These are phyloP conservation scores for Sordaria brevicollis DNA, from an alignment of 495 filamentous ascomycete genomes.

Conservation along the genomic window DNA sequence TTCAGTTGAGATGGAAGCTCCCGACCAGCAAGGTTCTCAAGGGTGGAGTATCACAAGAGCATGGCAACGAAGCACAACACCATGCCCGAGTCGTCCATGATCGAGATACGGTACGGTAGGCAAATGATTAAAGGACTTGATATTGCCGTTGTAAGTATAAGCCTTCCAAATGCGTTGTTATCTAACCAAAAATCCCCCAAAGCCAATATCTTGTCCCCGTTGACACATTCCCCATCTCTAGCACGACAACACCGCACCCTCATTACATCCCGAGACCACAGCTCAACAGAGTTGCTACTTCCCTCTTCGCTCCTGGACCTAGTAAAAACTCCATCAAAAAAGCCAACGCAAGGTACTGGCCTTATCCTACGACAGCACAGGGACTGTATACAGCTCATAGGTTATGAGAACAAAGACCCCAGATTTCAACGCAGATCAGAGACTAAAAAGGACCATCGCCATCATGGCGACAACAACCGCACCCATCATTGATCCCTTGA, in stretches of 20 bases:
- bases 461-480: constrained; percentile 20
- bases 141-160: not conserved
- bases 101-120: not conserved
- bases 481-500: constrained; percentile 16
- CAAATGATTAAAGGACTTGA: not conserved
- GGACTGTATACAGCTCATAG: not conserved
- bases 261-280: not conserved
- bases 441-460: constrained; percentile 7
- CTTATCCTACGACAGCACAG: not conserved
- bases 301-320: not conserved
- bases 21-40: not conserved
- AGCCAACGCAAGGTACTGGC: not conserved
- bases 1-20: not conserved
- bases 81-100: not conserved
- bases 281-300: not conserved
- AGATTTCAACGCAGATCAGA: not conserved
- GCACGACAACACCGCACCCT: not conserved
- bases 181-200: not conserved
- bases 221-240: not conserved
- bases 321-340: not conserved
- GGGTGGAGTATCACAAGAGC: not conserved
- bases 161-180: not conserved
- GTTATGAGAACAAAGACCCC: not conserved
- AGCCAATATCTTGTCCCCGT: not conserved
- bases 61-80: not conserved